Percentiles rank a stretch among this genome's conserved stretches.
phyloP scores from a whole-genome alignment of 2,329 filamentous ascomycete species.

The Ascochyta fabae region DNA sequence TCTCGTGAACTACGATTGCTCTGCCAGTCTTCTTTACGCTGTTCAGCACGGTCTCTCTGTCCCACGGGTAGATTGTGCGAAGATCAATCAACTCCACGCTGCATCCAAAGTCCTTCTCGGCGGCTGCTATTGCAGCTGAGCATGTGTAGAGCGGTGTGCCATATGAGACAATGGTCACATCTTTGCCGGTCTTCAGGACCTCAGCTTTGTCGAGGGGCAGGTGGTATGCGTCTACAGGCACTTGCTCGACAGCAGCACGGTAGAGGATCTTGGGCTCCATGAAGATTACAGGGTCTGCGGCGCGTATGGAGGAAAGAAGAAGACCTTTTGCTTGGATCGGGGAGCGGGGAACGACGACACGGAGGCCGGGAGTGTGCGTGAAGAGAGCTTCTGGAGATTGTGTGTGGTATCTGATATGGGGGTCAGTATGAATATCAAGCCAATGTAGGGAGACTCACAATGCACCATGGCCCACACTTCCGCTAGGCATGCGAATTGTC shows the following conservation, averaged over 20 bases:
- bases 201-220: constrained; percentile 87
- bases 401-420: constrained; percentile 70
- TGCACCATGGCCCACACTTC: constrained; percentile 86
- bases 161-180: constrained; percentile 86
- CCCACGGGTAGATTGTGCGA: constrained; percentile 90
- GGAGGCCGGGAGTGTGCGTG: constrained; percentile 82
- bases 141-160: constrained; percentile 89
- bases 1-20: constrained; percentile 88
- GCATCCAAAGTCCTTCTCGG: constrained; percentile 76
- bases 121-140: constrained; percentile 74
- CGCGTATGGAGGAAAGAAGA: constrained; percentile 74
- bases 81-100: constrained; percentile 86
- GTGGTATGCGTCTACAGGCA: constrained; percentile 80
- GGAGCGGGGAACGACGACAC: constrained; percentile 84
- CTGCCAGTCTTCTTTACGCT: constrained; percentile 88
- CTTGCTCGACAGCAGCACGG: constrained; percentile 88
- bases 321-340: constrained; percentile 89
- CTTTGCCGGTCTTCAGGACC: constrained; percentile 77
- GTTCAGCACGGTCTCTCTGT: constrained; percentile 77
- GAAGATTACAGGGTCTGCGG: constrained; percentile 87
- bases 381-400: constrained; percentile 90
- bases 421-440: background rate
- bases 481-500: constrained; percentile 88
- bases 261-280: constrained; percentile 96
- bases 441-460: constrained; percentile 56